Conservation (phyloP, 202 grass and related monocot genomes). For the Musa balbisiana region DNA sequence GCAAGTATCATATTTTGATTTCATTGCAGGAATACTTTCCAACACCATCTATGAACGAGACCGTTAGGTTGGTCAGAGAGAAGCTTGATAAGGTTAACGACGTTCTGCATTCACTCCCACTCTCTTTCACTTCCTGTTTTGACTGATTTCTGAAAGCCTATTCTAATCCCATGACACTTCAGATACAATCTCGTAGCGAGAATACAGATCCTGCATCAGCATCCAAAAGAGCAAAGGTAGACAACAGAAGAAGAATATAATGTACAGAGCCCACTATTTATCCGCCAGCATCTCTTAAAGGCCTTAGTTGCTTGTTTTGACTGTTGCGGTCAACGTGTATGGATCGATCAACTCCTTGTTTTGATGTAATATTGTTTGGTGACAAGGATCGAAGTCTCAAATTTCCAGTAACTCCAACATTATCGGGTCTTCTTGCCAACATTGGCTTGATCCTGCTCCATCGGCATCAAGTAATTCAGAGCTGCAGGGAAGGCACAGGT, state of each 20-base stretch:
- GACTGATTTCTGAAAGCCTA: background rate
- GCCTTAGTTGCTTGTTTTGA: no score
- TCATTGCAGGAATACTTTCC: constrained; percentile 80
- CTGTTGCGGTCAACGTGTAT: no score
- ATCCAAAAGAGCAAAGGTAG: constrained; percentile 61
- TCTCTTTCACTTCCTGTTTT: background rate
- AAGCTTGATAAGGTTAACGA: constrained; percentile 64
- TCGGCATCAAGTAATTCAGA: constrained; percentile 39
- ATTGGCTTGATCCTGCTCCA: constrained; percentile 43
- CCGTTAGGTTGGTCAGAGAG: constrained; percentile 59
- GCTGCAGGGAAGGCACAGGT: background rate
- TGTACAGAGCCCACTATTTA: background rate
- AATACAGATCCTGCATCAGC: constrained; percentile 26
- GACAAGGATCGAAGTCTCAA: constrained; percentile 35
- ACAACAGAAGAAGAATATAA: constrained; percentile 76
- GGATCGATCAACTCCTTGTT: no score
- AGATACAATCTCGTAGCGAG: constrained; percentile 57
- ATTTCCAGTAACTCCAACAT: constrained; percentile 4
- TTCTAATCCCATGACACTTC: constrained; percentile 22
- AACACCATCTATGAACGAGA: constrained; percentile 64
- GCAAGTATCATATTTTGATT: background rate
- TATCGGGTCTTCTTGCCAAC: background rate
- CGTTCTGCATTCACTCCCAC: background rate
- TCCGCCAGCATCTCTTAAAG: no score
- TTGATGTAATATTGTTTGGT: no score